Conservation (phyloP, 83 land plant genomes). For the Thuja plicata region DNA sequence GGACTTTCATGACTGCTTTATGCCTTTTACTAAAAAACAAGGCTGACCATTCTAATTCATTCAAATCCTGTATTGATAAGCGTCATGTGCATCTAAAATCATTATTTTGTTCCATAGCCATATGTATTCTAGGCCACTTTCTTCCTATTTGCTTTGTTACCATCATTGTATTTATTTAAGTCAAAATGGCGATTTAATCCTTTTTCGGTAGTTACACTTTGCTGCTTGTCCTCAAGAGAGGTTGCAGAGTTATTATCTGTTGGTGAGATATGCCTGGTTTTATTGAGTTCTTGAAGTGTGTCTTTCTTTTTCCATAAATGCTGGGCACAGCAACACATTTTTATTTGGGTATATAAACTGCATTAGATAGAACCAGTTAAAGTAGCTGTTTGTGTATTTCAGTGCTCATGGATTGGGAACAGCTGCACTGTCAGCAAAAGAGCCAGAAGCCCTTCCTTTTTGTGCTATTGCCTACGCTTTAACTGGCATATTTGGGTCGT, state of each 20-base stretch:
- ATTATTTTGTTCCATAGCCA: background rate
- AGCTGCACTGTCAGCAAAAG: constrained; percentile 96
- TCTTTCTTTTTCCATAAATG: background rate
- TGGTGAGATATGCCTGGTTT: background rate
- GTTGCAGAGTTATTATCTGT: background rate
- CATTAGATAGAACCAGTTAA: background rate
- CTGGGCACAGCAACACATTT: background rate
- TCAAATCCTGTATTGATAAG: background rate
- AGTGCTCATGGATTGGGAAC: constrained; percentile 99
- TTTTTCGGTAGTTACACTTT: background rate
- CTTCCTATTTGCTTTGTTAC: background rate
- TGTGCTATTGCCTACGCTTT: constrained; percentile 98
- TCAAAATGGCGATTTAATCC: background rate
- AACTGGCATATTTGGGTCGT: constrained; percentile 91
- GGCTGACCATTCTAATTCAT: background rate
- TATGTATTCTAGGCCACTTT: background rate
- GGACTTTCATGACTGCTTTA: background rate
- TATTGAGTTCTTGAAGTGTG: background rate
- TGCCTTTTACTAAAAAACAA: background rate
- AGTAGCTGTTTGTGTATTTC: constrained; percentile 17
- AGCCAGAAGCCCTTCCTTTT: constrained; percentile 98
- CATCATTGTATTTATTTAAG: background rate
- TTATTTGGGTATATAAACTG: background rate
- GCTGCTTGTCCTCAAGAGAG: background rate
- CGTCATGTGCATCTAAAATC: background rate